phyloP scores from a whole-genome alignment of 2,329 filamentous ascomycete genomes.

The Exophiala dermatitidis region DNA sequence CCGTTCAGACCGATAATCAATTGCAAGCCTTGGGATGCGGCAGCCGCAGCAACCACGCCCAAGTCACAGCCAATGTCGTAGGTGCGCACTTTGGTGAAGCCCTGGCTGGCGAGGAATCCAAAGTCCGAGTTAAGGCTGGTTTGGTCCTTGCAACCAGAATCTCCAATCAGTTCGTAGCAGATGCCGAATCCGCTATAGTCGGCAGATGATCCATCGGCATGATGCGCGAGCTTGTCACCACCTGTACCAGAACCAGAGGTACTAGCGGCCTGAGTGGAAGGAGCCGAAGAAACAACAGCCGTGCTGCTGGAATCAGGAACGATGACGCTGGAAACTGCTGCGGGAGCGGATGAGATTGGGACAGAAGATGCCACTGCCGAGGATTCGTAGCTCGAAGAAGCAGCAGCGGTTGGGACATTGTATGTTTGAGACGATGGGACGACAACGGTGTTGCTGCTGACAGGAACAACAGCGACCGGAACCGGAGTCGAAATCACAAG shows the following conservation, averaged over 20 bases:
- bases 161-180: slow-evolving; percentile 53
- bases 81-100: slow-evolving; percentile 61
- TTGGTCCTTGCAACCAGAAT: slow-evolving; percentile 59
- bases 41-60: slow-evolving; percentile 54
- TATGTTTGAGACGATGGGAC: neutral
- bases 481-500: too few relatives aligned
- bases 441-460: neutral
- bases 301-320: slow-evolving; percentile 14
- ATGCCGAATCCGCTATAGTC: slow-evolving; percentile 41
- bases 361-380: neutral
- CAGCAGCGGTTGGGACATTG: neutral
- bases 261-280: slow-evolving; percentile 12
- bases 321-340: slow-evolving; percentile 6
- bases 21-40: slow-evolving; percentile 57
- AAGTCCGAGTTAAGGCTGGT: slow-evolving; percentile 61
- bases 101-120: slow-evolving; percentile 43
- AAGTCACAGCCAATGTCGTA: slow-evolving; percentile 76
- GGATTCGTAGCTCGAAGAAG: neutral
- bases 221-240: neutral
- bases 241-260: neutral
- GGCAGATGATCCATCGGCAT: neutral
- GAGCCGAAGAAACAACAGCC: slow-evolving; percentile 1
- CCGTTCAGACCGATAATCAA: slow-evolving; percentile 70
- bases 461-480: neutral
- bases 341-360: slow-evolving; percentile 3